Evolutionary conservation across 164 flowering plant genomes (phyloP).

Genomic region (Magnolia kwangsiensis): DNA sequence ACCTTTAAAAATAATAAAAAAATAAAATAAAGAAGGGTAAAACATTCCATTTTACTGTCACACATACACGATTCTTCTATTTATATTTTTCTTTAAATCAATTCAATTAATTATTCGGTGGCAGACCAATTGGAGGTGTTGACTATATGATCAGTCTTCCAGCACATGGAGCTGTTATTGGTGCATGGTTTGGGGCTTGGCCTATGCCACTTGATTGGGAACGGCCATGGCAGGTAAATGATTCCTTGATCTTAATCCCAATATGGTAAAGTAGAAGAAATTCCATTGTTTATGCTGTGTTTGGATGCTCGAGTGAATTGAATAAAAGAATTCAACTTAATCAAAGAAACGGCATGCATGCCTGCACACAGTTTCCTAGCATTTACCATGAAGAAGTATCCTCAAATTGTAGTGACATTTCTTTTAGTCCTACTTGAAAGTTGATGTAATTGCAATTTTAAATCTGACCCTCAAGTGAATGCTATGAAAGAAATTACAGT

Average conservation of each 20-base stretch:
- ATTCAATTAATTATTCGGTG: neutral
- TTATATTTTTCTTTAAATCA: neutral
- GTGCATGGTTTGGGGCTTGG: slow-evolving; percentile 99
- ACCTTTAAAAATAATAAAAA: no score
- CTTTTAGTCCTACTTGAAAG: neutral
- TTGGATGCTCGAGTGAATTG: neutral
- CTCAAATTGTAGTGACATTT: neutral
- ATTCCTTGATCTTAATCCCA: neutral
- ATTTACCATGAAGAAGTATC: neutral
- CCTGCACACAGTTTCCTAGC: neutral
- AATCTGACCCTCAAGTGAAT: neutral
- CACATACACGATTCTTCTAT: no score
- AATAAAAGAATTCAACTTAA: neutral
- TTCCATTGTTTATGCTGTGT: neutral
- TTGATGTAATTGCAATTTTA: no score
- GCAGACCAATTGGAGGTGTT: slow-evolving; percentile 51
- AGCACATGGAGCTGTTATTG: slow-evolving; percentile 85
- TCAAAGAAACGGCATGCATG: neutral
- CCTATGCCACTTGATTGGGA: slow-evolving; percentile 99
- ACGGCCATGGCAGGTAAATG: slow-evolving; percentile 92
- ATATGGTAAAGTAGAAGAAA: neutral
- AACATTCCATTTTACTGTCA: no score
- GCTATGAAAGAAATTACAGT: neutral
- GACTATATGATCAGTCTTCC: slow-evolving; percentile 79
- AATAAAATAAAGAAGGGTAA: no score